Evolutionary conservation across 306 rosid species (phyloP).

Genomic region (Castanea mollissima): DNA sequence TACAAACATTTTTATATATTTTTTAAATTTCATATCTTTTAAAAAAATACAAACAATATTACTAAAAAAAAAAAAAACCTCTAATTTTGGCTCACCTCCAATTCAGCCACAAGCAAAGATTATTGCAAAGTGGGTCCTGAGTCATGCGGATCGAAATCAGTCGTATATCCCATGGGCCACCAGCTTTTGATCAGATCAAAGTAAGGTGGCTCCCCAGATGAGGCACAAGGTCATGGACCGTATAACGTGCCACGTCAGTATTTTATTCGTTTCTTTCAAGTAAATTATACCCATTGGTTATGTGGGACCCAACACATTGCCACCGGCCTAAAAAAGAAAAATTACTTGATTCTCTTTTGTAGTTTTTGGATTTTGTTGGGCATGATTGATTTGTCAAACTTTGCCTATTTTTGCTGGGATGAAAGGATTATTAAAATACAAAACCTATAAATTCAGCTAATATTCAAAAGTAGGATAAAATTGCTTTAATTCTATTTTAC

Average conservation of each 20-base stretch:
- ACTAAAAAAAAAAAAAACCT: too few relatives aligned
- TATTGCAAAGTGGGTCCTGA: neutral
- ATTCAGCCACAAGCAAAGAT: neutral
- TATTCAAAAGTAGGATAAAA: neutral
- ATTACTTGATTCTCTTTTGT: neutral
- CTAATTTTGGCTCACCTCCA: neutral
- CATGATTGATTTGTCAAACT: neutral
- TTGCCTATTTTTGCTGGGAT: neutral
- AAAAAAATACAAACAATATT: too few relatives aligned
- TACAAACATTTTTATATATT: too few relatives aligned
- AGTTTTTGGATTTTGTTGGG: neutral
- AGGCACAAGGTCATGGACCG: neutral
- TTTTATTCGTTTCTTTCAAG: conserved; percentile 29
- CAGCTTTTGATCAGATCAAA: neutral
- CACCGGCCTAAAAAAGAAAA: conserved; percentile 10
- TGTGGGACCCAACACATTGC: neutral
- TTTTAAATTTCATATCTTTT: too few relatives aligned
- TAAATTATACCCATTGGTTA: conserved; percentile 18
- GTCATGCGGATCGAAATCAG: neutral
- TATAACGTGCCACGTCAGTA: conserved; percentile 33
- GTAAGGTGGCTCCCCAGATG: neutral
- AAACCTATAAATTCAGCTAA: neutral
- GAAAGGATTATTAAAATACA: neutral
- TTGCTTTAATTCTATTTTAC: too few relatives aligned
- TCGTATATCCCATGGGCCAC: neutral